Conservation (phyloP, 805 yeast genomes). For the Kluyveromyces wickerhamii region DNA sequence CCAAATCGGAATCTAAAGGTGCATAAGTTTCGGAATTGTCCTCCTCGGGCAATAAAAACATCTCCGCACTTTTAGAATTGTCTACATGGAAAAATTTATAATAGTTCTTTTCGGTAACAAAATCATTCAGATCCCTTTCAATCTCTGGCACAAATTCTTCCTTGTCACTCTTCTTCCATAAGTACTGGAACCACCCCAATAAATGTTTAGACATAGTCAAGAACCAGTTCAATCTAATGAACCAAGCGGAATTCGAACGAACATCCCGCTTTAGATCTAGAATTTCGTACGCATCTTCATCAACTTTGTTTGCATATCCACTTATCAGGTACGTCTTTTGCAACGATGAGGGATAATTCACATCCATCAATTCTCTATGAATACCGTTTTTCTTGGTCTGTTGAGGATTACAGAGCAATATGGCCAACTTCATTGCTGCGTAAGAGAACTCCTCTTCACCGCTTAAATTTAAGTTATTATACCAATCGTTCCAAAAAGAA, state of each 20-base stretch:
- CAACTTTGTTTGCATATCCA: slow-evolving; percentile 16
- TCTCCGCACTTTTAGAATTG: slow-evolving; percentile 15
- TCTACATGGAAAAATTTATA: slow-evolving; percentile 12
- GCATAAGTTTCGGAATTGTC: slow-evolving; percentile 32
- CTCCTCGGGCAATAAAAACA: slow-evolving; percentile 32
- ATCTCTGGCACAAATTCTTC: neutral
- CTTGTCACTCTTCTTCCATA: neutral
- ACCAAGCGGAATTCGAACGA: neutral
- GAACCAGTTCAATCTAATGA: neutral
- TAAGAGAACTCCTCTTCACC: slow-evolving; percentile 28
- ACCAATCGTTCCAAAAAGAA: slow-evolving; percentile 25
- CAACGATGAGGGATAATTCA: slow-evolving; percentile 15
- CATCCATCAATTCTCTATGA: slow-evolving; percentile 21
- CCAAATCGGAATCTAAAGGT: slow-evolving; percentile 8
- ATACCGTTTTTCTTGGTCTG: slow-evolving; percentile 17
- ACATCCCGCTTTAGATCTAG: neutral
- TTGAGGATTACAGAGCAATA: slow-evolving; percentile 19
- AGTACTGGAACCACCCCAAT: neutral
- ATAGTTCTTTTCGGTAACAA: slow-evolving; percentile 24
- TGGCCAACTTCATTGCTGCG: slow-evolving; percentile 17
- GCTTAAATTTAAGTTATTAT: slow-evolving; percentile 22
- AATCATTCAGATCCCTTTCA: slow-evolving; percentile 10
- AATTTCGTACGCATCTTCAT: slow-evolving; percentile 14
- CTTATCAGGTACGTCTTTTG: slow-evolving; percentile 17
- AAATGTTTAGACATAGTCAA: neutral